These are phyloP conservation scores for Volvox reticuliferus DNA, from an alignment of 139 green algal species.

Conservation along the genomic window DNA sequence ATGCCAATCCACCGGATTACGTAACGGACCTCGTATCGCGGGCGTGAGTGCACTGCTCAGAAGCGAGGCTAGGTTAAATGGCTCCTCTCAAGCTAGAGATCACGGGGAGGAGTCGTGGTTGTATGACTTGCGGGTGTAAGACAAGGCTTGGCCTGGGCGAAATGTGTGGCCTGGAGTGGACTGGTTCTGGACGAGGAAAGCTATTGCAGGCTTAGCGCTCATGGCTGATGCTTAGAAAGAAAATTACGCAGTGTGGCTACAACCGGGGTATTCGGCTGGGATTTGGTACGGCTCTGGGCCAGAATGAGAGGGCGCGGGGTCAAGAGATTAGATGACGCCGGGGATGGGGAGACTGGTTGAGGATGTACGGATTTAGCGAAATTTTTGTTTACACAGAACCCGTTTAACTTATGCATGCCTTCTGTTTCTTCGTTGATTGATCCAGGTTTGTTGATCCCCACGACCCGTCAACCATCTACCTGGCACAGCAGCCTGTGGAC, in stretches of 20 bases:
- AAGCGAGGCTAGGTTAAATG: background rate
- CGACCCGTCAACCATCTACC: conserved; percentile 83
- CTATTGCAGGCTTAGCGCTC: background rate
- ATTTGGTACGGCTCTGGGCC: too few relatives aligned
- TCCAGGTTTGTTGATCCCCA: conserved; percentile 83
- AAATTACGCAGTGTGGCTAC: background rate
- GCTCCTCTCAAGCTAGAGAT: background rate
- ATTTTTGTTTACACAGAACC: background rate
- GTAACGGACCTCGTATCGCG: conserved; percentile 35
- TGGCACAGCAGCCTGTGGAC: conserved; percentile 71
- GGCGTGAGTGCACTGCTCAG: conserved; percentile 28
- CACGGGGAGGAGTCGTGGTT: background rate
- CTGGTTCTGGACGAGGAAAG: background rate
- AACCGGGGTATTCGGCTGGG: too few relatives aligned
- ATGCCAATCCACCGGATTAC: conserved; percentile 40
- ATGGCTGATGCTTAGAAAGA: background rate
- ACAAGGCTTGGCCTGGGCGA: too few relatives aligned
- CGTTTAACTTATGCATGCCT: background rate
- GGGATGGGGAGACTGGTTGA: background rate
- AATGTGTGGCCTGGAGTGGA: background rate
- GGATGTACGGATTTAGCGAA: background rate
- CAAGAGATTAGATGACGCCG: too few relatives aligned
- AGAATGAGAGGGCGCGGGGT: too few relatives aligned
- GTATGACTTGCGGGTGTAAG: too few relatives aligned
- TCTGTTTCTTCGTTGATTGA: background rate